These are phyloP conservation scores for Ophiocordyceps robertsii DNA, from an alignment of 2,329 filamentous ascomycete species.

Conservation along the genomic window DNA sequence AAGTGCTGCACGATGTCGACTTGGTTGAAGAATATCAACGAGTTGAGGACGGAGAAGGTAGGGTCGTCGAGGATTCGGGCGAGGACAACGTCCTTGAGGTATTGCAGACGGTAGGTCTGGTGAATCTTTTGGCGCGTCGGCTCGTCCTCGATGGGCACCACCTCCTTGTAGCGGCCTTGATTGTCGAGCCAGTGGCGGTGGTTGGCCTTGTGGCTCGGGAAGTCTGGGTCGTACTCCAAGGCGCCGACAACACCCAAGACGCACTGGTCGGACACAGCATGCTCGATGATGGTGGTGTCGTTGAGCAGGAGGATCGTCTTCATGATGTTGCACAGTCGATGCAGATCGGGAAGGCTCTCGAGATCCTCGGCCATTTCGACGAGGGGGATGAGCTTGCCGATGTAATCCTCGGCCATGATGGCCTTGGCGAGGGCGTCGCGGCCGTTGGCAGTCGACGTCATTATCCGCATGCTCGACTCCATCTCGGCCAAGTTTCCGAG, in stretches of 20 bases:
- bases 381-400: conserved; percentile 71
- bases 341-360: conserved; percentile 74
- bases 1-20: conserved; percentile 94
- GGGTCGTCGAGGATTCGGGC: conserved; percentile 94
- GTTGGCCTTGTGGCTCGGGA: conserved; percentile 93
- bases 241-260: conserved; percentile 89
- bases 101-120: conserved; percentile 88
- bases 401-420: conserved; percentile 75
- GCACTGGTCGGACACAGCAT: conserved; percentile 78
- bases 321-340: conserved; percentile 94
- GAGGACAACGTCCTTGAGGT: conserved; percentile 95
- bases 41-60: conserved; percentile 94
- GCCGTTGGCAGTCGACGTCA: conserved; percentile 60
- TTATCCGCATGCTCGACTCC: conserved; percentile 68
- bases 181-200: conserved; percentile 87
- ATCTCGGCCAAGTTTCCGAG: conserved; percentile 76
- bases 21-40: conserved; percentile 97
- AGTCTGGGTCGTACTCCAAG: conserved; percentile 95
- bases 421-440: conserved; percentile 81
- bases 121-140: conserved; percentile 82
- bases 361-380: conserved; percentile 85
- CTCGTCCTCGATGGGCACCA: conserved; percentile 79
- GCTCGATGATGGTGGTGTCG: conserved; percentile 88
- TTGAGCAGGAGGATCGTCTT: conserved; percentile 91
- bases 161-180: conserved; percentile 86